Evolutionary conservation across 225 moss, liverwort and hornwort species (phyloP).

Genomic region (Takakia lepidozioides): DNA sequence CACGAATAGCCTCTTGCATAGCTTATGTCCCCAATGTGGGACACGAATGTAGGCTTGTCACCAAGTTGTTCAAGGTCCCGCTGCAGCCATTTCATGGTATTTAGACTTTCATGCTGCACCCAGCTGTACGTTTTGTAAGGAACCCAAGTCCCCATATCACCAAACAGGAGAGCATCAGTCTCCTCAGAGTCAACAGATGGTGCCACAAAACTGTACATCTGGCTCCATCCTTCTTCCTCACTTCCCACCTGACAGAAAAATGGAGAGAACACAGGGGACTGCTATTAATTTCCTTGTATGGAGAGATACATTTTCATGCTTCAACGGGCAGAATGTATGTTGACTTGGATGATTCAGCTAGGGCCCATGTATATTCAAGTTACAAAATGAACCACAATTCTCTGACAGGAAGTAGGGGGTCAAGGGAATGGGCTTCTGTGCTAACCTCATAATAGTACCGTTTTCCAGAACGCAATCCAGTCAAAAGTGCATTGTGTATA

Average conservation of each 20-base stretch:
- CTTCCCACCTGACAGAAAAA: slow-evolving; percentile 97
- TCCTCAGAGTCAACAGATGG: slow-evolving; percentile 26
- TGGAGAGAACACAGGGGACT: too few relatives aligned
- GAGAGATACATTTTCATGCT: too few relatives aligned
- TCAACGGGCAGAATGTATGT: too few relatives aligned
- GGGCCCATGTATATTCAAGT: too few relatives aligned
- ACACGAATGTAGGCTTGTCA: slow-evolving; percentile 39
- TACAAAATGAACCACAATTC: too few relatives aligned
- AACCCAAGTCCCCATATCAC: slow-evolving; percentile 79
- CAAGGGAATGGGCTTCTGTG: too few relatives aligned
- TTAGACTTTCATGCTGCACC: slow-evolving; percentile 66
- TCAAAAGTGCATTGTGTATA: not conserved
- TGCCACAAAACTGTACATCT: slow-evolving; percentile 57
- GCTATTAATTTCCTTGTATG: too few relatives aligned
- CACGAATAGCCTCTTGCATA: slow-evolving; percentile 84
- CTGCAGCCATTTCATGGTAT: slow-evolving; percentile 53
- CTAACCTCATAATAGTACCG: not conserved
- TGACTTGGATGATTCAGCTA: too few relatives aligned
- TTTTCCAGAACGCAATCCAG: not conserved
- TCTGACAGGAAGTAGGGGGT: too few relatives aligned
- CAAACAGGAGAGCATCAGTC: slow-evolving; percentile 76
- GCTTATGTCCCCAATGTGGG: slow-evolving; percentile 83
- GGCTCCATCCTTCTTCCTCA: slow-evolving; percentile 59
- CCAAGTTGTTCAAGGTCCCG: slow-evolving; percentile 48
- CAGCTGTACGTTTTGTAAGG: slow-evolving; percentile 76